A percentile compares a stretch with the other conserved stretches of the same genome.
Conservation (phyloP, 2,329 filamentous ascomycete genomes). For the Aureobasidium sp. region DNA sequence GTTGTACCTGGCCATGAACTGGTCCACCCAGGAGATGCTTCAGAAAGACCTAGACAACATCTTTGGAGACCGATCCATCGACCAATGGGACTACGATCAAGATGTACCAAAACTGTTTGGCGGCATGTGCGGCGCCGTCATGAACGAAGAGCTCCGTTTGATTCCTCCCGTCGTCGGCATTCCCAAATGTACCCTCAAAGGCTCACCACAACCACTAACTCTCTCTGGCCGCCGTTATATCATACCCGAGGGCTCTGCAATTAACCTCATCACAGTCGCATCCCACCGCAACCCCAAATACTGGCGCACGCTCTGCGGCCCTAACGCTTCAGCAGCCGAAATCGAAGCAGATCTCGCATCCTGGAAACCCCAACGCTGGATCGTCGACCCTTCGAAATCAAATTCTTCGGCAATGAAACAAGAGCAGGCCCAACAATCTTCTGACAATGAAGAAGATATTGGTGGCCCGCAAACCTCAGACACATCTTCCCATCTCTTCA, state of each 20-base stretch:
- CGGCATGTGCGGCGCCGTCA: constrained; percentile 62
- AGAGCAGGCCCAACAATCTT: constrained; percentile 22
- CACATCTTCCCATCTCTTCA: constrained; percentile 54
- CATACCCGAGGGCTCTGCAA: constrained; percentile 47
- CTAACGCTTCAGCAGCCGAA: constrained; percentile 18
- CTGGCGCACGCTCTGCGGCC: constrained; percentile 48
- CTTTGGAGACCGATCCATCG: constrained; percentile 49
- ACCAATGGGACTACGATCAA: constrained; percentile 62
- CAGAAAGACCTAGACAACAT: constrained; percentile 62
- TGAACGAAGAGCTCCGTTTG: constrained; percentile 70
- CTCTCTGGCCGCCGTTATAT: constrained; percentile 50
- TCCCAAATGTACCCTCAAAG: constrained; percentile 51
- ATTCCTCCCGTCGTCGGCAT: constrained; percentile 64
- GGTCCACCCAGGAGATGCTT: constrained; percentile 53
- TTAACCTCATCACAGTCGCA: constrained; percentile 49
- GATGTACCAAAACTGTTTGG: constrained; percentile 57
- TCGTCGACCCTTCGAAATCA: constrained; percentile 29
- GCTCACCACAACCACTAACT: constrained; percentile 46
- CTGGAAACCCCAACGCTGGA: constrained; percentile 67
- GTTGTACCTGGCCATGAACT: constrained; percentile 58
- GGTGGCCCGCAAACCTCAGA: constrained; percentile 50
- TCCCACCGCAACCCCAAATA: constrained; percentile 62
- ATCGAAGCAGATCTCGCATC: constrained; percentile 52
- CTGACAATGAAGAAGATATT: constrained; percentile 42
- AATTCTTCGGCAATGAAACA: constrained; percentile 26